Conservation (phyloP, 306 rosid species). For the Albizia julibrissin region DNA sequence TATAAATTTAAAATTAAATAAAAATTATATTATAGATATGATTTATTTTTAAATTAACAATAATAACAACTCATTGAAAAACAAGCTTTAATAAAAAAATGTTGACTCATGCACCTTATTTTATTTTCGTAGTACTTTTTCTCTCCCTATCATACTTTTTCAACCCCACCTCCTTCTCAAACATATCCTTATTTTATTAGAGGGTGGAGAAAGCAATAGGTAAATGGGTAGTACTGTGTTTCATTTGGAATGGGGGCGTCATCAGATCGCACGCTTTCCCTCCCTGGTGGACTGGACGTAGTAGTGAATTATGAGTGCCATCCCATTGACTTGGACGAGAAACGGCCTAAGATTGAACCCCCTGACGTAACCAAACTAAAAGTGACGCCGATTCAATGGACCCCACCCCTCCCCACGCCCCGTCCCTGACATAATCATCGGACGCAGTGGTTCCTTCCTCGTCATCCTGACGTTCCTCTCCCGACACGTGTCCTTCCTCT, state of each 20-base stretch:
- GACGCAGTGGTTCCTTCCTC: constrained; percentile 38
- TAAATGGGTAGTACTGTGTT: not conserved
- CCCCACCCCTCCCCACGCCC: constrained; percentile 12
- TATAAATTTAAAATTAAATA: too few relatives aligned
- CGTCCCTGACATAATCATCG: constrained; percentile 60
- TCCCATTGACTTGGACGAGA: constrained; percentile 63
- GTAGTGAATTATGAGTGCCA: constrained; percentile 29
- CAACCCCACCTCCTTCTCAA: too few relatives aligned
- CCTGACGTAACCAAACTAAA: constrained; percentile 74
- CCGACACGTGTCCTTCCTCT: constrained; percentile 59
- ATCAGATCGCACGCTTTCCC: constrained; percentile 27
- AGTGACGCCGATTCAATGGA: constrained; percentile 56
- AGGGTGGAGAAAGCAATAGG: not conserved
- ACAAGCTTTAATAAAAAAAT: too few relatives aligned
- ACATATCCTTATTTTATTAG: too few relatives aligned
- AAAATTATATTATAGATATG: too few relatives aligned
- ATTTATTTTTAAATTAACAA: too few relatives aligned
- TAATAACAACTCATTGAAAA: too few relatives aligned
- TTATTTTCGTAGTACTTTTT: too few relatives aligned
- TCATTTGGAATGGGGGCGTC: not conserved
- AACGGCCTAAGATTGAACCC: constrained; percentile 48
- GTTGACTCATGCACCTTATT: too few relatives aligned
- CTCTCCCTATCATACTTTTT: too few relatives aligned
- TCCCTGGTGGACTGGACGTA: not conserved
- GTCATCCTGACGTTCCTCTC: constrained; percentile 56